Conservation (phyloP, 2,329 filamentous ascomycete genomes). For the Monilinia aucupariae region DNA sequence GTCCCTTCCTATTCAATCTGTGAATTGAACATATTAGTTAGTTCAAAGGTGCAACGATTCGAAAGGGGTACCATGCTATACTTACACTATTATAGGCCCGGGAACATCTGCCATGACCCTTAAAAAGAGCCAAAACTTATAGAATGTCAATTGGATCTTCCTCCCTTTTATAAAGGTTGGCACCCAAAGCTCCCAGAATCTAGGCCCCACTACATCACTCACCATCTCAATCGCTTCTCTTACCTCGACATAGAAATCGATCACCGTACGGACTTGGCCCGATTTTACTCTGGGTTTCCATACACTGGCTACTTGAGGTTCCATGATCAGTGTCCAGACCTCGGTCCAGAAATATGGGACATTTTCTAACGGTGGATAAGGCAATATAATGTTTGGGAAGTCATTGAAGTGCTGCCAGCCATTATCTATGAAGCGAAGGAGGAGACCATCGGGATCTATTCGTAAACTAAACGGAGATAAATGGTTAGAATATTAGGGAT, state of each 20-base stretch:
- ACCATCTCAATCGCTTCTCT: not conserved
- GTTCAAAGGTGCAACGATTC: not conserved
- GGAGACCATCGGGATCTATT: not conserved
- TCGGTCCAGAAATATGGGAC: not conserved
- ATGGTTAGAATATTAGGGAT: not conserved
- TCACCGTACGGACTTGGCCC: not conserved
- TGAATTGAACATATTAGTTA: not conserved
- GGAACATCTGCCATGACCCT: not conserved
- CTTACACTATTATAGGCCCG: not conserved
- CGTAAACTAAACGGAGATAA: not conserved
- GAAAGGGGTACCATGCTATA: not conserved
- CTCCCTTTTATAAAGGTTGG: not conserved
- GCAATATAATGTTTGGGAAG: not conserved
- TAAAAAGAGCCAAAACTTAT: conserved; percentile 5
- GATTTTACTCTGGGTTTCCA: not conserved
- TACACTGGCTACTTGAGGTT: not conserved
- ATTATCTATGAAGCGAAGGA: conserved; percentile 1
- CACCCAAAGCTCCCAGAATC: not conserved
- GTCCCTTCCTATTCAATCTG: not conserved
- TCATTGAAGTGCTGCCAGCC: not conserved
- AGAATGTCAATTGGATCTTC: not conserved
- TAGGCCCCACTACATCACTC: not conserved
- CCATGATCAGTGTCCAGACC: not conserved
- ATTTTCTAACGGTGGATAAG: not conserved
- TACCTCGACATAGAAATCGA: not conserved